Evolutionary conservation across 2,329 filamentous ascomycete species (phyloP).

Genomic region (Xylariales sp.): DNA sequence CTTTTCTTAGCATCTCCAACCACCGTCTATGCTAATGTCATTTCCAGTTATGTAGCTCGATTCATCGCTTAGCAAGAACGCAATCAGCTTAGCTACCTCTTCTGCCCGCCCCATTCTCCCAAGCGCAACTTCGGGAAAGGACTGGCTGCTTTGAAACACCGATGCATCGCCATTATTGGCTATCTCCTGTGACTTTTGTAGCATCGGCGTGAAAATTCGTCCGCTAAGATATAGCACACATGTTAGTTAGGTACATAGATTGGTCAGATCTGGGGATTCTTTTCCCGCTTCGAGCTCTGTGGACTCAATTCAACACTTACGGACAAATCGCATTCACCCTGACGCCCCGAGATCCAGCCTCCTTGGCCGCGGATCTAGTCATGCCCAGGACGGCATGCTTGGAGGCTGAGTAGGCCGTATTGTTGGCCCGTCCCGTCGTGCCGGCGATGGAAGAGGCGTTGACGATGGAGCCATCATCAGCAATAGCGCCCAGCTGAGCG

Average conservation of each 20-base stretch:
- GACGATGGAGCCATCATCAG: slow-evolving; percentile 38
- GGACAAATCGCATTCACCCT: slow-evolving; percentile 24
- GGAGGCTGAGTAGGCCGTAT: slow-evolving; percentile 22
- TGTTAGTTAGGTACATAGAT: too few species aligned
- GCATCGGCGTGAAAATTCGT: too few species aligned
- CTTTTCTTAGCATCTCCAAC: slow-evolving; percentile 17
- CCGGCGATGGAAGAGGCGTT: slow-evolving; percentile 34
- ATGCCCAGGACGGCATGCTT: slow-evolving; percentile 26
- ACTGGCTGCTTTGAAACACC: slow-evolving; percentile 11
- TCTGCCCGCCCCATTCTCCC: slow-evolving; percentile 17
- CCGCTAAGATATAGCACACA: too few species aligned
- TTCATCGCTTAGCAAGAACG: slow-evolving; percentile 27
- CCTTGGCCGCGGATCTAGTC: slow-evolving; percentile 23
- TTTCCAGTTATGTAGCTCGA: slow-evolving; percentile 19
- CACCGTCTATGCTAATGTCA: slow-evolving; percentile 18
- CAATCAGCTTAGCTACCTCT: slow-evolving; percentile 28
- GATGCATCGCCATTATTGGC: slow-evolving; percentile 2
- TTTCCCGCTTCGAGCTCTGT: too few species aligned
- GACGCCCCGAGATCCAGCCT: slow-evolving; percentile 19
- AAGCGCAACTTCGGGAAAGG: slow-evolving; percentile 11
- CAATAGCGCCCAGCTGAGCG: slow-evolving; percentile 26
- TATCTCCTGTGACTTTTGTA: not conserved
- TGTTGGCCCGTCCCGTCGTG: slow-evolving; percentile 25
- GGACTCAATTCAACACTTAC: slow-evolving; percentile 15
- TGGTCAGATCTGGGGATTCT: too few species aligned